phyloP scores from a whole-genome alignment of 2,329 filamentous ascomycete species.

The Colletotrichum trifolii region DNA sequence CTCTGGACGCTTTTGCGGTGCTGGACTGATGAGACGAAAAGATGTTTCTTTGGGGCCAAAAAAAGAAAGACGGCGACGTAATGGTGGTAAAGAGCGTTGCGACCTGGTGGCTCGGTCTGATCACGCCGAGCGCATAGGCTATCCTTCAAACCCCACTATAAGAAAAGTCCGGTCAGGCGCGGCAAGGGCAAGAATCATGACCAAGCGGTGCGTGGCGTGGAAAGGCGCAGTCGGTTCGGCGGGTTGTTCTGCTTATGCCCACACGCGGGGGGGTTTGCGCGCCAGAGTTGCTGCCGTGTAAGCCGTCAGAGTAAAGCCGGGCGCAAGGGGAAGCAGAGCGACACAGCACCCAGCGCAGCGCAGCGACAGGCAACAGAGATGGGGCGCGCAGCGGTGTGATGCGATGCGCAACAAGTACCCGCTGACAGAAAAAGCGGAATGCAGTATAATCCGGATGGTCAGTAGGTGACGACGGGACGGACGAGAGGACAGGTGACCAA shows the following conservation, averaged over 20 bases:
- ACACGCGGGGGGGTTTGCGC: constrained; percentile 8
- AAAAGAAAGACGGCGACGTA: not conserved
- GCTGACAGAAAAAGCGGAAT: constrained; percentile 13
- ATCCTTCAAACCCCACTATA: constrained; percentile 22
- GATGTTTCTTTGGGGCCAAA: not conserved
- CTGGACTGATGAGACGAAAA: constrained; percentile 5
- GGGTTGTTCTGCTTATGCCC: constrained; percentile 4
- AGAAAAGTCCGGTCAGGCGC: constrained; percentile 21
- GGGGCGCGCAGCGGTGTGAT: constrained; percentile 8
- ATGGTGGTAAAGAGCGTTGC: not conserved
- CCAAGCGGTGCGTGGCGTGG: constrained; percentile 22
- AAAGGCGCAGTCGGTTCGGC: constrained; percentile 14
- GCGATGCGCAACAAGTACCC: not conserved
- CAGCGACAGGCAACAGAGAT: constrained; percentile 1
- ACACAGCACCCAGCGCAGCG: constrained; percentile 9
- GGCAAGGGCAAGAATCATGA: constrained; percentile 35
- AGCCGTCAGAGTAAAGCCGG: constrained; percentile 24
- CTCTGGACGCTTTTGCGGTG: constrained; percentile 25
- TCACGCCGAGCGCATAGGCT: constrained; percentile 11
- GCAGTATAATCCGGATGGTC: constrained; percentile 16
- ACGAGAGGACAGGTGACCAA: constrained; percentile 3
- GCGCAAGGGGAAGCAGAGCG: not conserved
- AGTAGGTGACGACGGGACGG: constrained; percentile 5
- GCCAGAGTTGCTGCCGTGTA: constrained; percentile 23
- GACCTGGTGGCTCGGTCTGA: constrained; percentile 1